phyloP scores from a whole-genome alignment of 371 early-diverging fungal genomes.

The Actinomucor elegans region DNA sequence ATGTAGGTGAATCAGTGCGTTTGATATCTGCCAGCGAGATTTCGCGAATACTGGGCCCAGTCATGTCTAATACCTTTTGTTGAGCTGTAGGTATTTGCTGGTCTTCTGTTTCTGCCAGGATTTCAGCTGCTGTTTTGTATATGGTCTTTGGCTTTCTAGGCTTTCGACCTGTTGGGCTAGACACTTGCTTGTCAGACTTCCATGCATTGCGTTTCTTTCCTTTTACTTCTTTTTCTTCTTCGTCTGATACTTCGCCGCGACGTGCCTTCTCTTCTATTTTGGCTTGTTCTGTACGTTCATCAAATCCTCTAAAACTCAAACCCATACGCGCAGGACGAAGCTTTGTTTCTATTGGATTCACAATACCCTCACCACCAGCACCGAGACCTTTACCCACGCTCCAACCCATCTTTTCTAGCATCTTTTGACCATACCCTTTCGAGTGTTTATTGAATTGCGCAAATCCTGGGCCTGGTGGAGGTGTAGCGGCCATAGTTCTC shows the following conservation, averaged over 20 bases:
- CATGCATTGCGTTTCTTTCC: conserved; percentile 47
- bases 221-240: conserved; percentile 24
- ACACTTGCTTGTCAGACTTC: conserved; percentile 26
- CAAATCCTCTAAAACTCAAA: conserved; percentile 74
- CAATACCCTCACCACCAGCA: conserved; percentile 77
- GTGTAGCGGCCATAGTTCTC: conserved; percentile 6
- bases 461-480: conserved; percentile 66
- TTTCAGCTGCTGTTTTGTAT: conserved; percentile 77
- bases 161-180: not conserved
- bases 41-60: conserved; percentile 69
- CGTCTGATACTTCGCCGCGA: conserved; percentile 20
- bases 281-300: conserved; percentile 62
- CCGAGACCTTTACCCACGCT: conserved; percentile 74
- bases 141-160: conserved; percentile 50
- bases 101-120: conserved; percentile 35
- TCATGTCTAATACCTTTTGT: conserved; percentile 84
- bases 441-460: conserved; percentile 74
- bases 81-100: conserved; percentile 28
- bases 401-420: conserved; percentile 90
- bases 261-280: conserved; percentile 46
- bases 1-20: conserved; percentile 45
- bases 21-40: conserved; percentile 48
- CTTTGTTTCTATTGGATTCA: conserved; percentile 86
- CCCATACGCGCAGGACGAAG: conserved; percentile 81
- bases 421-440: conserved; percentile 74